These are phyloP conservation scores for Bryopsis sp. DNA, from an alignment of 139 green algal species.

Conservation along the genomic window DNA sequence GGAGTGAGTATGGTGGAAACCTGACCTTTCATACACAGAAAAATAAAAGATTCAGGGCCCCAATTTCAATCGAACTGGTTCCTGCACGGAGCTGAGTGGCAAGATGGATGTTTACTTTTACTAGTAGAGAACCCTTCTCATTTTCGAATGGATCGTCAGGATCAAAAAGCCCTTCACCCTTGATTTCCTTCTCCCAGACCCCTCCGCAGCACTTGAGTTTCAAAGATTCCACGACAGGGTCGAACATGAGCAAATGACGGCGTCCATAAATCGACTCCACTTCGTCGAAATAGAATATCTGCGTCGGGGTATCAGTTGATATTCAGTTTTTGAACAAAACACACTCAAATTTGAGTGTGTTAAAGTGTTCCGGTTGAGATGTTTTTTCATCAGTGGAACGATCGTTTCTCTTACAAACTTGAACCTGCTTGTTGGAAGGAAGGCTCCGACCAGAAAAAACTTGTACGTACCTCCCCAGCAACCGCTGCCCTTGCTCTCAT, in stretches of 20 bases:
- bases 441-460: no score
- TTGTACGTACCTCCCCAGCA: background rate
- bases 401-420: no score
- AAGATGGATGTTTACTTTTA: no score
- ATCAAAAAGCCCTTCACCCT: background rate
- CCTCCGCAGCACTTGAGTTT: background rate
- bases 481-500: background rate
- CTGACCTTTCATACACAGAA: background rate
- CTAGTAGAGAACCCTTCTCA: background rate
- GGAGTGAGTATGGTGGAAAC: background rate
- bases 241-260: background rate
- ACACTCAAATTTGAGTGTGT: background rate
- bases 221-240: background rate
- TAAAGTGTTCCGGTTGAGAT: no score
- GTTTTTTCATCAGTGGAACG: no score
- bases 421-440: no score
- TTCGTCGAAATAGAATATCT: background rate
- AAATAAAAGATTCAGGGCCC: background rate
- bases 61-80: no score
- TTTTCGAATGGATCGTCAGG: background rate
- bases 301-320: no score
- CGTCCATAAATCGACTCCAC: background rate
- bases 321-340: background rate
- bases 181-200: background rate
- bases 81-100: no score